Evolutionary conservation across 805 yeast species (phyloP).

Genomic region (Lipomyces sp.): DNA sequence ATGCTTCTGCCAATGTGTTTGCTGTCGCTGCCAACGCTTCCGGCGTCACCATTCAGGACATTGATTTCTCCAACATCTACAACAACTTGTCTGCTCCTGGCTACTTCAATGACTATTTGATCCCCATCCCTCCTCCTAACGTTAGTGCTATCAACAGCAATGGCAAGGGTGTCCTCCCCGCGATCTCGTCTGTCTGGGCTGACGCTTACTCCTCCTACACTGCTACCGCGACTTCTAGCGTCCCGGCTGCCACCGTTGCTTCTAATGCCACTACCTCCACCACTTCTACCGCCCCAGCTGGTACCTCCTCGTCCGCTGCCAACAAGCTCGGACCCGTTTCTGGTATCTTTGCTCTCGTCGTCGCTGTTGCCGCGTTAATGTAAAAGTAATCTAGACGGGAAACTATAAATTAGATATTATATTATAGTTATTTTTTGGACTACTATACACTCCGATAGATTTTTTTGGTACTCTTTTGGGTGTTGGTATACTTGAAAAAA

Average conservation of each 20-base stretch:
- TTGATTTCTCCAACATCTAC: constrained; percentile 24
- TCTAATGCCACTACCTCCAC: constrained; percentile 10
- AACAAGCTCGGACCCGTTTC: constrained; percentile 18
- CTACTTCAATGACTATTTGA: constrained; percentile 27
- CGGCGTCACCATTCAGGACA: constrained; percentile 6
- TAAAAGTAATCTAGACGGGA: not conserved
- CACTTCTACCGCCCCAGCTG: constrained; percentile 28
- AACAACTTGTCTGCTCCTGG: constrained; percentile 34
- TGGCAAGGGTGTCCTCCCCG: constrained; percentile 46
- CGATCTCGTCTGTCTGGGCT: constrained; percentile 48
- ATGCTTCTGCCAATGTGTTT: constrained; percentile 57
- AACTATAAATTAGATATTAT: not conserved
- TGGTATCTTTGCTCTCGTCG: constrained; percentile 20
- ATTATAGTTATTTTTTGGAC: not conserved
- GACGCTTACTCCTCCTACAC: constrained; percentile 31
- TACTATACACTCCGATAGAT: too few species aligned
- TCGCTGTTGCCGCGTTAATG: constrained; percentile 22
- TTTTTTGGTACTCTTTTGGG: too few species aligned
- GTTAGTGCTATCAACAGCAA: constrained; percentile 46
- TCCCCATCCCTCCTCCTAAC: constrained; percentile 49
- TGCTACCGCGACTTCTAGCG: constrained; percentile 23
- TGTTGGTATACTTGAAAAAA: too few species aligned
- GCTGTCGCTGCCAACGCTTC: constrained; percentile 49
- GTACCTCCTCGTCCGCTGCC: constrained; percentile 33
- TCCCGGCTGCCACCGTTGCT: constrained; percentile 15